phyloP scores from a whole-genome alignment of 768 basidiomycete genomes.

The Jaapia argillacea region DNA sequence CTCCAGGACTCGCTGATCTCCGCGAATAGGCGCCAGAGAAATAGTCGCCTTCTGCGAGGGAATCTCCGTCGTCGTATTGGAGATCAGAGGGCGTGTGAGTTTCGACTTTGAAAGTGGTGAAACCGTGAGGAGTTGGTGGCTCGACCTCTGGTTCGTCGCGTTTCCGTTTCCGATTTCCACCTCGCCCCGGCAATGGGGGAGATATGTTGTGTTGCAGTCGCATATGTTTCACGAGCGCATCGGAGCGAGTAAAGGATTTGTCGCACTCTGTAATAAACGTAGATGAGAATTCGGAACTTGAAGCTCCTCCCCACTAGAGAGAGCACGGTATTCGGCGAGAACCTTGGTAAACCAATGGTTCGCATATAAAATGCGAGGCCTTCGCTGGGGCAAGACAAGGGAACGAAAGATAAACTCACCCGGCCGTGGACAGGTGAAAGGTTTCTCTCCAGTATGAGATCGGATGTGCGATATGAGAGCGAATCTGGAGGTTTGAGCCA shows the following conservation, averaged over 20 bases:
- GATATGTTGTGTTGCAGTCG: slow-evolving; percentile 77
- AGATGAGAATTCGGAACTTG: neutral
- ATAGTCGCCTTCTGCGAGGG: slow-evolving; percentile 17
- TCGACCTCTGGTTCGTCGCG: slow-evolving; percentile 10
- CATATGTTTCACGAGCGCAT: slow-evolving; percentile 90
- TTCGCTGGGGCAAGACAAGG: too few relatives aligned
- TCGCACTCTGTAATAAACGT: slow-evolving; percentile 63
- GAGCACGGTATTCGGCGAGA: too few relatives aligned
- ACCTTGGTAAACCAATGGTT: too few relatives aligned
- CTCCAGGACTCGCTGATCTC: neutral
- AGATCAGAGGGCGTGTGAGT: slow-evolving; percentile 31
- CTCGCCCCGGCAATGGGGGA: slow-evolving; percentile 64
- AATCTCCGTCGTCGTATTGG: slow-evolving; percentile 7
- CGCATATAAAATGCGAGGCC: too few relatives aligned
- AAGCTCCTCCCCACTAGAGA: too few relatives aligned
- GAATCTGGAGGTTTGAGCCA: slow-evolving; percentile 82
- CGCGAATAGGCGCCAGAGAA: slow-evolving; percentile 6
- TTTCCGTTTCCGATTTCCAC: slow-evolving; percentile 63
- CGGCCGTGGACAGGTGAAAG: slow-evolving; percentile 73
- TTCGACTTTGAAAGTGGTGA: slow-evolving; percentile 57
- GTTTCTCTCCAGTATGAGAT: slow-evolving; percentile 92
- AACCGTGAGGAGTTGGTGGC: slow-evolving; percentile 10
- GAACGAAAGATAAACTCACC: slow-evolving; percentile 35
- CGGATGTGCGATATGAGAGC: slow-evolving; percentile 86
- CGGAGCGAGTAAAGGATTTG: slow-evolving; percentile 91